These are phyloP conservation scores for Protea cynaroides DNA, from an alignment of 164 flowering plant species.

Conservation along the genomic window DNA sequence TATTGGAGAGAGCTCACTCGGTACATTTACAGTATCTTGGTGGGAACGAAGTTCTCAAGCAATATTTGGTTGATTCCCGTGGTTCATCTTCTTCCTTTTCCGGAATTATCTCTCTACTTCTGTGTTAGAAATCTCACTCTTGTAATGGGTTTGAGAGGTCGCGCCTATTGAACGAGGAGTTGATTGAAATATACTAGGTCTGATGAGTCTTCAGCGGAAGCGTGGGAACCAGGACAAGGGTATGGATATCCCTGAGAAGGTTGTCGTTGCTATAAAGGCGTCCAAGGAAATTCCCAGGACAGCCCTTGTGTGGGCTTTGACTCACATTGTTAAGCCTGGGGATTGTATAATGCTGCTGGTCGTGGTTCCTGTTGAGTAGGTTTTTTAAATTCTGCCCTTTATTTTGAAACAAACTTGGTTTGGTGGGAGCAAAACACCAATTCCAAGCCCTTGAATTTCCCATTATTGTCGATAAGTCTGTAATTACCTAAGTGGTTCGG, in stretches of 20 bases:
- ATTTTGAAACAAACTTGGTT: neutral
- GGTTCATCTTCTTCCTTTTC: neutral
- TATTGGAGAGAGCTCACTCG: too few relatives aligned
- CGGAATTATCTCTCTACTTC: neutral
- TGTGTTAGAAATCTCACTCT: neutral
- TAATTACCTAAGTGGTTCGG: neutral
- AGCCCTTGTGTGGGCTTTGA: slow-evolving; percentile 74
- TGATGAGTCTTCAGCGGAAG: slow-evolving; percentile 40
- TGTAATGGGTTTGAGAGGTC: slow-evolving; percentile 14
- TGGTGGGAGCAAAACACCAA: neutral
- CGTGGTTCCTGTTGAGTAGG: neutral
- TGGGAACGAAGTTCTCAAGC: slow-evolving; percentile 18
- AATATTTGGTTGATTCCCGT: slow-evolving; percentile 2
- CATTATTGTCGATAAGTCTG: neutral
- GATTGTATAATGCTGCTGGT: too few relatives aligned
- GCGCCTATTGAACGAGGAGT: slow-evolving; percentile 11
- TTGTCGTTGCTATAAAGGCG: slow-evolving; percentile 91
- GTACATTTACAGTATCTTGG: slow-evolving; percentile 11
- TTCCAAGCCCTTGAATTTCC: neutral
- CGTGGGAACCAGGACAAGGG: slow-evolving; percentile 42
- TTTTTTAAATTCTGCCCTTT: neutral
- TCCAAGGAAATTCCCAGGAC: slow-evolving; percentile 82
- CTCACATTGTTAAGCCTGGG: too few relatives aligned
- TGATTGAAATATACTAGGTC: neutral
- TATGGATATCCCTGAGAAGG: slow-evolving; percentile 55